Conservation (phyloP, 495 filamentous ascomycete species). For the Trichoderma reesei region DNA sequence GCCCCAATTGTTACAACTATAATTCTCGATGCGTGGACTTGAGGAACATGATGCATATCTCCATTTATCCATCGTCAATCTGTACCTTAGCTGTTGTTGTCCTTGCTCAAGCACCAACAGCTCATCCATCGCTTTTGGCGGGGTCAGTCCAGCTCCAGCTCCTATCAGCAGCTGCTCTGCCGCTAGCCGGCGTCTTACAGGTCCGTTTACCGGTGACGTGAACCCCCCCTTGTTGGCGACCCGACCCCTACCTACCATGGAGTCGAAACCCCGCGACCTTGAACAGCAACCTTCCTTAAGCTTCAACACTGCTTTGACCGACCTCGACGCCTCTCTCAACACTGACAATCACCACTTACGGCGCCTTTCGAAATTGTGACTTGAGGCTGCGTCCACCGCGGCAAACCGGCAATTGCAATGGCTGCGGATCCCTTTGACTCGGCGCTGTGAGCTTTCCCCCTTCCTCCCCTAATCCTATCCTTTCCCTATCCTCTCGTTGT, state of each 20-base stretch:
- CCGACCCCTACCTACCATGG: no score
- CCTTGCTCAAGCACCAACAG: background rate
- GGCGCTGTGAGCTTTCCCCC: conserved; percentile 55
- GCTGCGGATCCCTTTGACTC: conserved; percentile 60
- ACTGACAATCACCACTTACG: background rate
- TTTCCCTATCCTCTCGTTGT: conserved; percentile 13
- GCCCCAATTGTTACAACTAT: no score
- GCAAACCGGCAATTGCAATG: conserved; percentile 24
- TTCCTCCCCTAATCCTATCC: no score
- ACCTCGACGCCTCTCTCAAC: background rate
- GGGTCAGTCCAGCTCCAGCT: background rate
- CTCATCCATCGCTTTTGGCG: background rate
- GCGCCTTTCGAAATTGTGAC: no score
- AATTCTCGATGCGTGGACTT: no score
- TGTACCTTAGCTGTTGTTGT: no score
- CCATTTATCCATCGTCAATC: no score
- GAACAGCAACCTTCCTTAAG: background rate
- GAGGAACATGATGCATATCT: no score
- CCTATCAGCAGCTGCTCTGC: background rate
- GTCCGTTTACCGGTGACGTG: conserved; percentile 2
- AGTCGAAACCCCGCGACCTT: conserved; percentile 1
- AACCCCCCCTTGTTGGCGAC: conserved; percentile 12
- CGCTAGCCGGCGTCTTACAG: background rate
- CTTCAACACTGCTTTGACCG: background rate
- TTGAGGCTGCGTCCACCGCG: background rate